Evolutionary conservation across 306 rosid species (phyloP).

Genomic region (Mucuna pruriens): DNA sequence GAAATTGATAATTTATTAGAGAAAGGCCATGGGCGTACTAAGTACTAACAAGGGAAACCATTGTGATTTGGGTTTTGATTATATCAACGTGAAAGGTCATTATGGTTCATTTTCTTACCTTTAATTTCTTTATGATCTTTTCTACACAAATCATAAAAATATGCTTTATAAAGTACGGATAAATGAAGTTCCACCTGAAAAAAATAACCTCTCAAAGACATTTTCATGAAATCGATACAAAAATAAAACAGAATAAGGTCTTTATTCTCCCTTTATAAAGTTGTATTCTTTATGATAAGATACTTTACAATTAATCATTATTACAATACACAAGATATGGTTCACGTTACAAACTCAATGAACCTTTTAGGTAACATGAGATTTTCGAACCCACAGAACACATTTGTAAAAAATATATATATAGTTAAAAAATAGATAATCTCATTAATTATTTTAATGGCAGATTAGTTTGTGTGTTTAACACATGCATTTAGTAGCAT

Average conservation of each 20-base stretch:
- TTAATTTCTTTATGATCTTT: neutral
- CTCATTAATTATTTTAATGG: neutral
- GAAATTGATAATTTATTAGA: no score
- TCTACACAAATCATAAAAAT: neutral
- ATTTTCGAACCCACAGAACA: neutral
- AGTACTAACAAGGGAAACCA: neutral
- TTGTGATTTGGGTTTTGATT: neutral
- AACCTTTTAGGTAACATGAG: neutral
- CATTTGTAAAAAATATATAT: neutral
- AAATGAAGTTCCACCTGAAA: neutral
- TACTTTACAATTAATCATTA: conserved; percentile 25
- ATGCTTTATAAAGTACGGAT: conserved; percentile 12
- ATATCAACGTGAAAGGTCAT: neutral
- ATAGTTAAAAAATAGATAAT: no score
- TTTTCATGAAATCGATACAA: neutral
- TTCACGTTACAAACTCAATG: neutral
- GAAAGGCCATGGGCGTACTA: neutral
- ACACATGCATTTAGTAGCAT: neutral
- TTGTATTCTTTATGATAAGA: neutral
- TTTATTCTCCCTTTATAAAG: conserved; percentile 29
- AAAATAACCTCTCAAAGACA: neutral
- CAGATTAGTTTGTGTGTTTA: neutral
- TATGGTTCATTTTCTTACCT: neutral
- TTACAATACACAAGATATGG: neutral
- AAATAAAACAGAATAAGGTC: neutral